These are phyloP conservation scores for Batkoa obscura DNA, from an alignment of 371 early-diverging fungal genomes.

Conservation along the genomic window DNA sequence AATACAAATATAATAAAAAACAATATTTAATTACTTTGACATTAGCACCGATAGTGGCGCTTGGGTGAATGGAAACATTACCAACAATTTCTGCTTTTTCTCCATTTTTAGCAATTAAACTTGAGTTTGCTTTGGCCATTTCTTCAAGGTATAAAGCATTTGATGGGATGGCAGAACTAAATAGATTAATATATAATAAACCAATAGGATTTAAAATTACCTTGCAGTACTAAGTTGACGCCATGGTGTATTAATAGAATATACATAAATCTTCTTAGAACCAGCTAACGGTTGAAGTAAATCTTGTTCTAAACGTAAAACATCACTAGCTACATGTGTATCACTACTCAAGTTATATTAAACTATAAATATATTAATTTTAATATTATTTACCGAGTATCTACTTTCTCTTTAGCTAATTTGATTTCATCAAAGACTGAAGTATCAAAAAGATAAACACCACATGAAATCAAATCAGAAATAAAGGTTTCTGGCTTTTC, in stretches of 20 bases:
- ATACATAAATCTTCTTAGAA: slow-evolving; percentile 60
- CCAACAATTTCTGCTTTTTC: slow-evolving; percentile 68
- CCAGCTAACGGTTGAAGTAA: slow-evolving; percentile 68
- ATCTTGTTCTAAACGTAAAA: slow-evolving; percentile 79
- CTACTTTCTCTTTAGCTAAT: slow-evolving; percentile 44
- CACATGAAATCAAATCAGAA: slow-evolving; percentile 83
- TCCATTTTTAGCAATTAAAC: slow-evolving; percentile 28
- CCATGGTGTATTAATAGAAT: slow-evolving; percentile 68
- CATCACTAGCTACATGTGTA: slow-evolving; percentile 26
- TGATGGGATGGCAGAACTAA: slow-evolving; percentile 78
- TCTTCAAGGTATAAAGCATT: slow-evolving; percentile 77
- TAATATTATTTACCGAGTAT: slow-evolving; percentile 18
- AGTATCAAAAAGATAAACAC: slow-evolving; percentile 74
- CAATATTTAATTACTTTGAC: slow-evolving; percentile 36
- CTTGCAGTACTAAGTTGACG: slow-evolving; percentile 86
- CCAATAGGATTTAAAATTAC: slow-evolving; percentile 14
- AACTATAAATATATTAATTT: too few species aligned
- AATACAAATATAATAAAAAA: neutral
- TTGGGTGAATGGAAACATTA: slow-evolving; percentile 85
- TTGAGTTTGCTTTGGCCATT: slow-evolving; percentile 33
- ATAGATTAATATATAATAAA: neutral
- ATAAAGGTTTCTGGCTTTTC: slow-evolving; percentile 92
- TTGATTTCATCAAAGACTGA: slow-evolving; percentile 72
- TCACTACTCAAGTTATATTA: too few species aligned
- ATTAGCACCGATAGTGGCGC: slow-evolving; percentile 80